These are phyloP conservation scores for Sordaria brevicollis DNA, from an alignment of 495 filamentous ascomycete genomes.

Conservation along the genomic window DNA sequence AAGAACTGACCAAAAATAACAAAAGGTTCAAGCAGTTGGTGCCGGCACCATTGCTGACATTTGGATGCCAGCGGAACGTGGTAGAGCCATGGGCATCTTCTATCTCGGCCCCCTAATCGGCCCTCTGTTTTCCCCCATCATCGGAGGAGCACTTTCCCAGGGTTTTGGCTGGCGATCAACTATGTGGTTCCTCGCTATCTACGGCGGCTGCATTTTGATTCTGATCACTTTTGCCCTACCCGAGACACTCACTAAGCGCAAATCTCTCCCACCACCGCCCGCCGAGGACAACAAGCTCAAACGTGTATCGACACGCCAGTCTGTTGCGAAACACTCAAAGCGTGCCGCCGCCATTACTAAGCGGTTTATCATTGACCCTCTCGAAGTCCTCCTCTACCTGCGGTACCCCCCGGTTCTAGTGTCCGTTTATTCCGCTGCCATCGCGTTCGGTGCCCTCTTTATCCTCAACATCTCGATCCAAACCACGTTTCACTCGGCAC, in stretches of 20 bases:
- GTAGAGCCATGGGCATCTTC: constrained; percentile 85
- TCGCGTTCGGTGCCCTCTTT: constrained; percentile 76
- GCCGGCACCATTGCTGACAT: constrained; percentile 90
- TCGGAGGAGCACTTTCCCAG: constrained; percentile 68
- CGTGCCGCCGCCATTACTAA: constrained; percentile 45
- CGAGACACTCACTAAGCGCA: constrained; percentile 47
- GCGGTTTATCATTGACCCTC: constrained; percentile 65
- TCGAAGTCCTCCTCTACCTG: constrained; percentile 68
- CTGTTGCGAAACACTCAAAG: constrained; percentile 45
- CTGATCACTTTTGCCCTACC: constrained; percentile 60
- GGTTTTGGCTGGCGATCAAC: constrained; percentile 73
- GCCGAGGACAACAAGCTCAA: constrained; percentile 21
- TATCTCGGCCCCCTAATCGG: constrained; percentile 85
- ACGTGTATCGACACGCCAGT: constrained; percentile 54
- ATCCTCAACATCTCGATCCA: constrained; percentile 81
- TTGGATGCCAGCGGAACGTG: constrained; percentile 74
- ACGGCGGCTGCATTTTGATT: constrained; percentile 54
- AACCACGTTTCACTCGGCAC: constrained; percentile 56
- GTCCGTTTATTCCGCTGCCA: constrained; percentile 71
- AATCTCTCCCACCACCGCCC: neutral
- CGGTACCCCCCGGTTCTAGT: constrained; percentile 70
- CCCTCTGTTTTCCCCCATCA: constrained; percentile 74
- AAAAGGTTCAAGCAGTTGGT: constrained; percentile 72
- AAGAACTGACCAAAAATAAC: neutral
- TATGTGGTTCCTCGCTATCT: constrained; percentile 77